These are phyloP conservation scores for Phyllostachys edulis DNA, from an alignment of 176 grass and related monocot species.

Conservation along the genomic window DNA sequence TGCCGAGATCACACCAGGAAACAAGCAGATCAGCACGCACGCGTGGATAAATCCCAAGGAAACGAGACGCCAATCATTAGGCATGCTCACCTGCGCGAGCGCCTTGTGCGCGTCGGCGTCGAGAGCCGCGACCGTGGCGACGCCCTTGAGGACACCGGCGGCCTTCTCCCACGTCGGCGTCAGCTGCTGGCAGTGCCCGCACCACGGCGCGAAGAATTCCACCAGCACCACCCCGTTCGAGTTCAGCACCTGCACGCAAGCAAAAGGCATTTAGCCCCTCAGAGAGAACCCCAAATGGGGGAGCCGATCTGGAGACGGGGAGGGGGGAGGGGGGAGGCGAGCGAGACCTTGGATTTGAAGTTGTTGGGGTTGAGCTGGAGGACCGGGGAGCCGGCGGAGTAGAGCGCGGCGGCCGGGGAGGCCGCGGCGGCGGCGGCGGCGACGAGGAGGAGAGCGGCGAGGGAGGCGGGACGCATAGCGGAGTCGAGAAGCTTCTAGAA, in stretches of 20 bases:
- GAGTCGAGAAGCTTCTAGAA: conserved; percentile 50
- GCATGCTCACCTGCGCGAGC: conserved; percentile 71
- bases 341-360: conserved; percentile 91
- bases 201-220: conserved; percentile 98
- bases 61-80: neutral
- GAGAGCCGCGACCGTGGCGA: conserved; percentile 78
- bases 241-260: conserved; percentile 65
- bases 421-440: conserved; percentile 22
- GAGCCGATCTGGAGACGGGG: conserved; percentile 31
- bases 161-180: conserved; percentile 86
- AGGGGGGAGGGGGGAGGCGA: neutral
- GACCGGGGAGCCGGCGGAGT: conserved; percentile 84
- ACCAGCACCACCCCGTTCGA: conserved; percentile 92
- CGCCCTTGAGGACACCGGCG: conserved; percentile 86
- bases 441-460: conserved; percentile 46
- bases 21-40: conserved; percentile 13
- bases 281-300: neutral
- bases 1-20: conserved; percentile 1
- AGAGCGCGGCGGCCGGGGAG: conserved; percentile 59
- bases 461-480: conserved; percentile 46
- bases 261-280: neutral
- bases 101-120: conserved; percentile 84
- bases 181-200: conserved; percentile 96
- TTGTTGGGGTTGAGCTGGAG: conserved; percentile 86
- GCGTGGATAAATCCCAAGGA: conserved; percentile 6